Base-by-base conservation (phyloP, 495 filamentous ascomycete species). In the Penicillium flavigenum region DNA sequence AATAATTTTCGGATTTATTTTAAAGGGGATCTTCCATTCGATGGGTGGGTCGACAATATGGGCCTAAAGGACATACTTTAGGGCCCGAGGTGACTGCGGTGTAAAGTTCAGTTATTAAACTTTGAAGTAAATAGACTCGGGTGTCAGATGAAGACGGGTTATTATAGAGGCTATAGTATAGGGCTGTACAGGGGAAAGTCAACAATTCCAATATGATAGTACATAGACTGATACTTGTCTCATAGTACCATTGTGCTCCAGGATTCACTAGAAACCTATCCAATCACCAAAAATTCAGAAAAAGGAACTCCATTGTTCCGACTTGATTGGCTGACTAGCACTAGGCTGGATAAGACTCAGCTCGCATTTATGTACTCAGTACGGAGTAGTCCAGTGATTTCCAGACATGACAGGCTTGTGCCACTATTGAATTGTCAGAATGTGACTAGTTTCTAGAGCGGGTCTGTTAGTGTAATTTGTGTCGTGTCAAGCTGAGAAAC, bases 81-180 rank as follows among this genome's bases (percentile, higher is more conserved):
- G 38, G 32, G 24, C 26, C 34, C 54, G 58, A 59, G 34, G 50
- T 64, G 58, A 61, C 47, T 62, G 16, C 58, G 22, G 10, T 51
- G 38, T 56, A 17, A 12, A 24, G 31, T 34, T 34, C 9, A 16
- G 10, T 24, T 12, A 17, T 36, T 36, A 58, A 51, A 58, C 55
- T 38, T 51, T 43, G 46, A 49, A 19, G n/a, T 32, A 41, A 26
- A 51, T 51, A 36, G 36, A 9, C 36, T 39, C n/a, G 36, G 36
- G 16, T 39, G 36, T 39, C 36, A 39, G 36, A 17, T 39, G n/a
- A n/a, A 39, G 36, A 17, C 36, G 7, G 36, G 16, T 38, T n/a
- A 38, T 38, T 38, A 17, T n/a, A 39, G 36, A n/a, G 34, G 16
- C 16, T 10, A 39, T 39, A n/a, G 16, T 38, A 39, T 39, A 38